Base-by-base conservation (phyloP, 1,139 yeast species). In the Blastobotrys arbuscula region DNA sequence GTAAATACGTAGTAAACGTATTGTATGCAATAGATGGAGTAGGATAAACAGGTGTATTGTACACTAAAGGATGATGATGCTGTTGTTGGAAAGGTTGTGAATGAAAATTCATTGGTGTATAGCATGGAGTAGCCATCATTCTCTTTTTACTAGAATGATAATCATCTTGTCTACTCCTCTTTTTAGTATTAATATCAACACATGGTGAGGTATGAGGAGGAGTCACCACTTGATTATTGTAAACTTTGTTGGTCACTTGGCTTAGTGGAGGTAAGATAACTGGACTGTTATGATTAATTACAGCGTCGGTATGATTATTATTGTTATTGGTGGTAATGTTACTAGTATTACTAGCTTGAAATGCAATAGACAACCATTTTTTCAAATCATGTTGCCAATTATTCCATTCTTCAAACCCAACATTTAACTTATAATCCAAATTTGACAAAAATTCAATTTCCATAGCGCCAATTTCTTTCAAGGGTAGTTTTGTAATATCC, bases 401-500 rank as follows among this genome's bases (percentile, higher is more conserved):
- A 13, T 45, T 47, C 71, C 71, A 68, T 23, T 59, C 59, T 5
- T 47, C 33, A 1, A 52, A 48, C 19, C 58, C 45, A 5, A 67
- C 65, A 34, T 55, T 55, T 30, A 69, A 57, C 7, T 58, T 53
- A 55, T 67, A 69, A 16, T 60, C 46, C 52, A 69, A 55, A 40
- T 62, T 62, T 12, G 55, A 51, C 23, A 69, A 58, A 47, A 69
- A 68, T 57, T 68, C 72, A 30, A 62, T 77, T 69, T 90, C 97
- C 67, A 79, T 74, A 33, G 70, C 67, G 62, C 85, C 84, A 51
- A 90, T 74, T 39, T 75, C 70, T 3, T 62, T 58, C 49, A 84
- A 71, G 12, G 77, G 70, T 56, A 90, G 74, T 37, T 89, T 88
- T 12, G 96, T 84, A 39, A 96, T 95, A 45, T 87, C 92, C 23